These are phyloP conservation scores for Fusarium graminum DNA, from an alignment of 2,329 filamentous ascomycete genomes.

Conservation along the genomic window DNA sequence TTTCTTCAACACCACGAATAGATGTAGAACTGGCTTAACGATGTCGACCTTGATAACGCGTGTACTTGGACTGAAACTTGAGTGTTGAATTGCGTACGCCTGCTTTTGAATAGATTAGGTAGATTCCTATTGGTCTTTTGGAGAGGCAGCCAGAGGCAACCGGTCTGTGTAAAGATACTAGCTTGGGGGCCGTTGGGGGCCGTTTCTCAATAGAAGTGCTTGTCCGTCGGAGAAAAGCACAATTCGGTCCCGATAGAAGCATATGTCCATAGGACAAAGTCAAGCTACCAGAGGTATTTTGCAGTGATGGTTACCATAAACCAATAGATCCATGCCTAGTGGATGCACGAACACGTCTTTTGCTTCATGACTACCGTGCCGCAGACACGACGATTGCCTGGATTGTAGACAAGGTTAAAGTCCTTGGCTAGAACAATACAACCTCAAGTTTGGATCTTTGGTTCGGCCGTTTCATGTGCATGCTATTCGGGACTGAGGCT, in stretches of 20 bases:
- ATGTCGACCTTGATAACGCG: not conserved
- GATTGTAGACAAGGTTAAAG: not conserved
- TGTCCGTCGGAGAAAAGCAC: conserved; percentile 5
- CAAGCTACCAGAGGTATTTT: not conserved
- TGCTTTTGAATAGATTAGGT: not conserved
- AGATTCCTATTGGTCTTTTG: conserved; percentile 3
- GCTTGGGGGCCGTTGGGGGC: conserved; percentile 42
- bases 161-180: conserved; percentile 10
- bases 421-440: conserved; percentile 3
- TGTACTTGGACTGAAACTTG: not conserved
- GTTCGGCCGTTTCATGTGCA: conserved; percentile 17
- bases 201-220: not conserved
- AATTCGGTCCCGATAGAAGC: not conserved
- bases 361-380: conserved; percentile 11
- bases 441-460: conserved; percentile 22
- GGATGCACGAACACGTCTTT: conserved; percentile 4
- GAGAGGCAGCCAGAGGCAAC: conserved; percentile 39
- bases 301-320: conserved; percentile 19
- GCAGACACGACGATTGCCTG: not conserved
- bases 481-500: conserved; percentile 7
- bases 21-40: not conserved
- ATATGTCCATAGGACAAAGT: not conserved
- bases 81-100: not conserved
- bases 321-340: conserved; percentile 17
- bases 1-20: conserved; percentile 18